phyloP scores from a whole-genome alignment of 2,329 filamentous ascomycete genomes.

The Sporothrix mexicana region DNA sequence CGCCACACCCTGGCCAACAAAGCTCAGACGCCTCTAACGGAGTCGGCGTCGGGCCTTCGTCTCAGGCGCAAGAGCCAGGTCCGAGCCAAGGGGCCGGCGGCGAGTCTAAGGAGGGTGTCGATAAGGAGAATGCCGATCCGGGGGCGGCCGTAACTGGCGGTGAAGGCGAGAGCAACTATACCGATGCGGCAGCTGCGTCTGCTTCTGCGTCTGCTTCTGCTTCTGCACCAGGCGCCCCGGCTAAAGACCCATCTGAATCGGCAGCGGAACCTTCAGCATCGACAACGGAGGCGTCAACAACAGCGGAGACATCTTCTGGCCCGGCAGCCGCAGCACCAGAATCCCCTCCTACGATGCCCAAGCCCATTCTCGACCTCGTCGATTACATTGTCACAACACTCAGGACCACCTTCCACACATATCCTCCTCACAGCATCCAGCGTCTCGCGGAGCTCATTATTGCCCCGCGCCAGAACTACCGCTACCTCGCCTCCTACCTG shows the following conservation, averaged over 20 bases:
- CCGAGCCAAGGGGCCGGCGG: neutral
- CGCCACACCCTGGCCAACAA: conserved; percentile 49
- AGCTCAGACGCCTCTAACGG: conserved; percentile 40
- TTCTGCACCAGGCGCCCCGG: neutral
- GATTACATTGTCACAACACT: conserved; percentile 66
- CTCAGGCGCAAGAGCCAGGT: neutral
- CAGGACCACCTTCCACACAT: conserved; percentile 67
- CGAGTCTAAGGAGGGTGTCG: conserved; percentile 60
- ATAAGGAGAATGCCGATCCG: conserved; percentile 72
- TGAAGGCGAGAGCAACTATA: conserved; percentile 38
- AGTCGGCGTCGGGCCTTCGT: conserved; percentile 37
- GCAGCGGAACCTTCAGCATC: neutral
- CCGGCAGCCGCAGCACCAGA: conserved; percentile 47
- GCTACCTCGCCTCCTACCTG: conserved; percentile 80
- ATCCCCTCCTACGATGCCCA: conserved; percentile 54
- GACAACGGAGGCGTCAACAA: conserved; percentile 22
- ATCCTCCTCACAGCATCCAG: conserved; percentile 92
- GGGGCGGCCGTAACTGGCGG: conserved; percentile 20
- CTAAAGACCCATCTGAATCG: neutral
- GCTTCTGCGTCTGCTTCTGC: neutral
- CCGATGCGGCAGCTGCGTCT: neutral
- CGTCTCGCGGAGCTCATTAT: conserved; percentile 87
- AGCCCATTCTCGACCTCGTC: conserved; percentile 67
- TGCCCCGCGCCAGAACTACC: conserved; percentile 77
- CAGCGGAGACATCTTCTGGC: neutral